A percentile compares a stretch with the other conserved stretches of the same genome.
These are phyloP conservation scores for Cucurbita argyrosperma DNA, from an alignment of 306 rosid genomes.

Conservation along the genomic window DNA sequence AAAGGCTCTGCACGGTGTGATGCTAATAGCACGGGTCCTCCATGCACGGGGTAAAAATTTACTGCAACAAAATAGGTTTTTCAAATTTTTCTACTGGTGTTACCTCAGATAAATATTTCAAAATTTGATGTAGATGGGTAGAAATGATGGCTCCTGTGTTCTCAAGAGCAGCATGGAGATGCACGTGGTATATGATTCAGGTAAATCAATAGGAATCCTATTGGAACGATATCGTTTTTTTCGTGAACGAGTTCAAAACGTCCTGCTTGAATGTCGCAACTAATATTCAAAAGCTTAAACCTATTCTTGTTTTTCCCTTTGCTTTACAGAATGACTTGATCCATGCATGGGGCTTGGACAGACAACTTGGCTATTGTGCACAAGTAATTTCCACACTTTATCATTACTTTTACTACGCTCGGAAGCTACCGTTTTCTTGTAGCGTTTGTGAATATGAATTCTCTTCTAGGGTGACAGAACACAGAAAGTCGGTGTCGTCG, in stretches of 20 bases:
- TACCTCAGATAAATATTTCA: neutral
- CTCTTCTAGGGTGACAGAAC: slow-evolving; percentile 63
- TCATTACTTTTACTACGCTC: slow-evolving; percentile 5
- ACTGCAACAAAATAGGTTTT: neutral
- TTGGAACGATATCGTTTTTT: neutral
- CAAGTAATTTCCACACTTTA: slow-evolving; percentile 30
- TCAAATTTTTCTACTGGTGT: neutral
- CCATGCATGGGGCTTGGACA: slow-evolving; percentile 95
- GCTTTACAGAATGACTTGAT: slow-evolving; percentile 73
- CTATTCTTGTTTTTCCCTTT: slow-evolving; percentile 2
- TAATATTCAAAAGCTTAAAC: too few relatives aligned
- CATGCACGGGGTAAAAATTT: slow-evolving; percentile 53
- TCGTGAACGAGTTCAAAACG: neutral
- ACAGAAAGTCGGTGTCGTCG: slow-evolving; percentile 68
- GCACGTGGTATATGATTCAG: slow-evolving; percentile 90
- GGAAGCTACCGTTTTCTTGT: neutral
- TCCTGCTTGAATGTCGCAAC: neutral
- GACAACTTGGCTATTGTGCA: slow-evolving; percentile 84
- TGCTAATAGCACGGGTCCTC: slow-evolving; percentile 54
- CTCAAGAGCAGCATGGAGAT: slow-evolving; percentile 63
- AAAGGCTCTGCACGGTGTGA: slow-evolving; percentile 74
- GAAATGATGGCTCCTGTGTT: slow-evolving; percentile 99
- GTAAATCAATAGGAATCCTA: slow-evolving; percentile 17
- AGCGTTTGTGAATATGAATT: slow-evolving; percentile 7
- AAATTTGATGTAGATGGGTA: slow-evolving; percentile 51